Evolutionary conservation across 2,329 filamentous ascomycete species (phyloP).

Genomic region (Diplodia scrobiculata): DNA sequence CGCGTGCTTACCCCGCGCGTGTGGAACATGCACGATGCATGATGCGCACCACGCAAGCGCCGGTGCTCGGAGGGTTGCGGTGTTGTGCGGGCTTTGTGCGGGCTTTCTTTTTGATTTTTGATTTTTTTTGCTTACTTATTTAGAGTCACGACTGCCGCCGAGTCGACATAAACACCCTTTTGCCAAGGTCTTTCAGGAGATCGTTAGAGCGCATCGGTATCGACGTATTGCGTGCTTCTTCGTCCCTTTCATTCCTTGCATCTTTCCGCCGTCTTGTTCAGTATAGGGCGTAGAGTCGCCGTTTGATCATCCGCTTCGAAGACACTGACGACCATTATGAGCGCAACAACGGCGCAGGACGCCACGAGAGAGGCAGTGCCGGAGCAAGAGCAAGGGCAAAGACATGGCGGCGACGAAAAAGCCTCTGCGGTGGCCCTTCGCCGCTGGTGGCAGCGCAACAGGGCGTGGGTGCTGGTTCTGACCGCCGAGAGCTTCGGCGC

Average conservation of each 20-base stretch:
- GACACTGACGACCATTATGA: not conserved
- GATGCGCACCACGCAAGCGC: not conserved
- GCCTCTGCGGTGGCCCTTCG: not conserved
- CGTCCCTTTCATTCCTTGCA: not conserved
- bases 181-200: not conserved
- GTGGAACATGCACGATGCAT: not conserved
- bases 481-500: conserved; percentile 23
- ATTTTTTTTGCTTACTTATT: not conserved
- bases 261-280: not conserved
- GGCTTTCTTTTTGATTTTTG: not conserved
- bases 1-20: not conserved
- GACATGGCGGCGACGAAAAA: not conserved
- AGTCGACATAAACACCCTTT: not conserved
- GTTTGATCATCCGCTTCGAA: not conserved
- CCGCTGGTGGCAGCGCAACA: conserved; percentile 23
- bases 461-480: conserved; percentile 24
- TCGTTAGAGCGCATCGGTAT: not conserved
- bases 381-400: not conserved
- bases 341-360: not conserved
- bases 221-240: too few relatives aligned
- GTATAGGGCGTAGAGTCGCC: not conserved
- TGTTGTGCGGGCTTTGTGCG: conserved; percentile 3
- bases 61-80: not conserved
- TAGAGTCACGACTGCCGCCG: conserved; percentile 13
- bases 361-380: not conserved